Evolutionary conservation across 345 rosid species (phyloP).

Genomic region (Zanthoxylum bungeanum): DNA sequence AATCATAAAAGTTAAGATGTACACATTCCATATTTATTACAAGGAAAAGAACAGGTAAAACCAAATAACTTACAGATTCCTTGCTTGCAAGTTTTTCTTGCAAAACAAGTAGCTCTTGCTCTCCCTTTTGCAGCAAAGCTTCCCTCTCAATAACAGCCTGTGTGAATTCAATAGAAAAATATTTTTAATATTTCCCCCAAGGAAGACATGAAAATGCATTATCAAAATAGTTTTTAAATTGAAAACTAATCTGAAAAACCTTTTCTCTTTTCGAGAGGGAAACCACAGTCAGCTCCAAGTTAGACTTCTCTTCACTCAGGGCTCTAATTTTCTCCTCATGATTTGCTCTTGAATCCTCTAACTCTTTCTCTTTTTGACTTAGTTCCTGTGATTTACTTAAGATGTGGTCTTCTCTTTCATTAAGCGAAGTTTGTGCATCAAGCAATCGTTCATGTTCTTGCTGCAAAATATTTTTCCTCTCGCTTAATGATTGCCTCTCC

Average conservation of each 20-base stretch:
- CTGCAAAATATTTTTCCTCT: constrained; percentile 70
- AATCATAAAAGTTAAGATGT: not conserved
- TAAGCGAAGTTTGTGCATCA: constrained; percentile 68
- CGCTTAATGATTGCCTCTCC: constrained; percentile 68
- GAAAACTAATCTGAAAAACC: constrained; percentile 38
- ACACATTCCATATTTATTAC: not conserved
- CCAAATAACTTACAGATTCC: constrained; percentile 65
- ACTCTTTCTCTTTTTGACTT: constrained; percentile 48
- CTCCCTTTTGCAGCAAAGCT: constrained; percentile 55
- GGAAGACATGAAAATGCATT: not conserved
- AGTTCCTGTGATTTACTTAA: constrained; percentile 67
- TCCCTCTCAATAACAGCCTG: constrained; percentile 65
- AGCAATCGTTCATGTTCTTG: constrained; percentile 78
- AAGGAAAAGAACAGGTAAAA: not conserved
- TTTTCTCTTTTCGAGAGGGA: constrained; percentile 64
- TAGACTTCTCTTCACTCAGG: constrained; percentile 52
- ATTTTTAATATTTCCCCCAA: constrained; percentile 10
- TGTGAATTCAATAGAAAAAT: constrained; percentile 10
- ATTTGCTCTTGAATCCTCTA: constrained; percentile 50
- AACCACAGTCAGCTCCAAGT: constrained; percentile 46
- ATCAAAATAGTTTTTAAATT: not conserved
- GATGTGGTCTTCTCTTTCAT: constrained; percentile 81
- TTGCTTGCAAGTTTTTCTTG: constrained; percentile 67
- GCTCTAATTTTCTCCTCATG: constrained; percentile 53
- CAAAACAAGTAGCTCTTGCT: constrained; percentile 67